phyloP scores from a whole-genome alignment of 139 green algal species.

The Trebouxia sp. region DNA sequence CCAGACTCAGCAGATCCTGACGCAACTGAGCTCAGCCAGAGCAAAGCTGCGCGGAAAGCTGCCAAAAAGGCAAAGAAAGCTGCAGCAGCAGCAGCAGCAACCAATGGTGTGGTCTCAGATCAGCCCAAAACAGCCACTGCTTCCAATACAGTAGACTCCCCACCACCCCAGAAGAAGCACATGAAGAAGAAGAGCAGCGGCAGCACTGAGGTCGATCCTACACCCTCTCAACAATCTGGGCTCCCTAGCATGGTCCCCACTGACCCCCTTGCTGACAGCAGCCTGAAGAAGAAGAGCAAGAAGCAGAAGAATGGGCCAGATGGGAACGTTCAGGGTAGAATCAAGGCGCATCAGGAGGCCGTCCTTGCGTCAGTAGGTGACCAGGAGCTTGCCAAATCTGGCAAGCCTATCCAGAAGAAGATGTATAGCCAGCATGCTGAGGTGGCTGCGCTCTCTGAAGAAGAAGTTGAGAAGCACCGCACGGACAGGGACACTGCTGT shows the following conservation, averaged over 20 bases:
- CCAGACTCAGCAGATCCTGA: not conserved
- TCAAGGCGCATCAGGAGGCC: not conserved
- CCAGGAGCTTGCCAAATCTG: not conserved
- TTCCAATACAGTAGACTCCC: not conserved
- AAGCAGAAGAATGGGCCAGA: conserved; percentile 28
- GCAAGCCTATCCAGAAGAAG: conserved; percentile 24
- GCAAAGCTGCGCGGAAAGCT: not conserved
- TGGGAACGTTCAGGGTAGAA: not conserved
- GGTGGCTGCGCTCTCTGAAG: conserved; percentile 45
- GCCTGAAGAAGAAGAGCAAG: not conserved
- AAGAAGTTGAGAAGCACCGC: conserved; percentile 46
- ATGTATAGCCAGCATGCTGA: conserved; percentile 43
- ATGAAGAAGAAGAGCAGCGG: not conserved
- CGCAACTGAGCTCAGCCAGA: too few relatives aligned
- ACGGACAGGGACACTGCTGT: conserved; percentile 56
- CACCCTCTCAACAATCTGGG: too few relatives aligned
- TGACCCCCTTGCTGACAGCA: not conserved
- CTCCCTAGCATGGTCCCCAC: too few relatives aligned
- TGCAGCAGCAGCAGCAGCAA: not conserved
- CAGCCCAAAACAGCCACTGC: not conserved
- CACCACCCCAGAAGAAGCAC: not conserved
- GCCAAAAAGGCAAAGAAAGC: conserved; percentile 10
- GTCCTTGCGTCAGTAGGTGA: conserved; percentile 19
- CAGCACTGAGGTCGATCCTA: not conserved
- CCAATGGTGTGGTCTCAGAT: not conserved